These are phyloP conservation scores for Ganoderma multipileum DNA, from an alignment of 1,284 basidiomycete genomes.

Conservation along the genomic window DNA sequence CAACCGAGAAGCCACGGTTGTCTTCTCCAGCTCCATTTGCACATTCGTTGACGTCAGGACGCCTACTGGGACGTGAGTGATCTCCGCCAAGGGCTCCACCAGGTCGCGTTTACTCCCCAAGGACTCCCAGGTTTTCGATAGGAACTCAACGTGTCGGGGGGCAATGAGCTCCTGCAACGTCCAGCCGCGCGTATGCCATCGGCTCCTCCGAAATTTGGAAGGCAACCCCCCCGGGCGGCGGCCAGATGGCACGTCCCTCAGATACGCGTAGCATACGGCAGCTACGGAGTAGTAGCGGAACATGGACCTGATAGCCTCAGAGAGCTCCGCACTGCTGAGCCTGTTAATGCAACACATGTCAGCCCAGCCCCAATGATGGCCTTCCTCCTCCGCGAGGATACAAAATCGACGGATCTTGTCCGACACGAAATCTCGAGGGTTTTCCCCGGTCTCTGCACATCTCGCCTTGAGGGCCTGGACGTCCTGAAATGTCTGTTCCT, in stretches of 20 bases:
- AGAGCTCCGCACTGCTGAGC: slow-evolving; percentile 11
- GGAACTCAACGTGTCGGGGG: slow-evolving; percentile 3
- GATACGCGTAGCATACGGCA: slow-evolving; percentile 9
- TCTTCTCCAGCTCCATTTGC: background rate
- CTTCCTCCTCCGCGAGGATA: background rate
- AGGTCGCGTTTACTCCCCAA: too few species aligned
- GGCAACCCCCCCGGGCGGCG: too few species aligned
- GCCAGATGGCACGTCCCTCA: slow-evolving; percentile 2
- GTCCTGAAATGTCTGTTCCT: slow-evolving; percentile 8
- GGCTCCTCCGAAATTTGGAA: too few species aligned
- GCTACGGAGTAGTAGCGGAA: slow-evolving; percentile 7
- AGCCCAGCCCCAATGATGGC: slow-evolving; percentile 6
- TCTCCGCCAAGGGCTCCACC: too few species aligned
- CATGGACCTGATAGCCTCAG: slow-evolving; percentile 18
- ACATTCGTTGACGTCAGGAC: too few species aligned
- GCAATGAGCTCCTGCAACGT: too few species aligned
- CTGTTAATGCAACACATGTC: slow-evolving; percentile 12
- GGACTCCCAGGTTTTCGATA: too few species aligned
- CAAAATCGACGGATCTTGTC: background rate
- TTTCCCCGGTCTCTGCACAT: background rate
- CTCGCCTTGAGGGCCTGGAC: background rate
- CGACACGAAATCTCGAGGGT: background rate
- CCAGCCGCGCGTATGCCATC: too few species aligned
- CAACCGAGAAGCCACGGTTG: slow-evolving; percentile 5
- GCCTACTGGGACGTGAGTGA: too few species aligned